Evolutionary conservation across 352 stramenopile species (phyloP), one percentile per base, ranked within the genome.

Genomic region (Blastocystis hominis): DNA sequence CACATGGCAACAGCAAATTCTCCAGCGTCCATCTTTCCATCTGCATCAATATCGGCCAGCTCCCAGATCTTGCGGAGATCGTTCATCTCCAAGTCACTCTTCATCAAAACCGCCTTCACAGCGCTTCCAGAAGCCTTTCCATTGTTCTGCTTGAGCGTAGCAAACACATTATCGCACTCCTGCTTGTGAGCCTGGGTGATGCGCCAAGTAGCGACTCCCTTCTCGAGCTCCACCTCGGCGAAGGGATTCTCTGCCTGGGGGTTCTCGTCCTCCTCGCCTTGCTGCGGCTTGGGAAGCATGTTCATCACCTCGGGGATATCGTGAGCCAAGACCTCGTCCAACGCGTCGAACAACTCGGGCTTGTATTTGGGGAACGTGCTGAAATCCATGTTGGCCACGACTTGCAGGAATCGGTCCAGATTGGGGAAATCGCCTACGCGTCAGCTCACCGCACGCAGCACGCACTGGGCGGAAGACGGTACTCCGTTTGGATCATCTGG

Each of bases 401-500:
- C 92, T 38, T 90, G 80, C 10, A 91, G 88, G 88, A 97, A 98
- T 3, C 95, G 92, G 3, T 96, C 91, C 38, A 97, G 78, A 84
- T 95, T 91, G 9, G 95, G 95, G 88, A 98, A 97, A 79, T 98
- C 95, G 38, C 93, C 80, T 38, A 40, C 46, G 17, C 24, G 36
- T 63, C 53, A 79, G n/a, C 20, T 7, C 47, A 72, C 24, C 0
- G 24, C 24, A 40, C 6, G 30, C 6, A 7, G 20, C 20, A n/a
- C 20, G 15, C 62, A 79, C 77, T 93, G 0, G 93, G 92, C 10
- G 94, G 93, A 36, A 98, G 90, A 87, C 97, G 94, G 91, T 98
- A 97, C 89, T 98, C 97, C 81, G 97, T 96, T 89, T 98, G 93
- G 46, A 98, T 94, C 34, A 96, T 94, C n/a, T 94, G 93, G 89